These are phyloP conservation scores for Chlamydomonas sphaeroides DNA, from an alignment of 139 green algal species.

Conservation along the genomic window DNA sequence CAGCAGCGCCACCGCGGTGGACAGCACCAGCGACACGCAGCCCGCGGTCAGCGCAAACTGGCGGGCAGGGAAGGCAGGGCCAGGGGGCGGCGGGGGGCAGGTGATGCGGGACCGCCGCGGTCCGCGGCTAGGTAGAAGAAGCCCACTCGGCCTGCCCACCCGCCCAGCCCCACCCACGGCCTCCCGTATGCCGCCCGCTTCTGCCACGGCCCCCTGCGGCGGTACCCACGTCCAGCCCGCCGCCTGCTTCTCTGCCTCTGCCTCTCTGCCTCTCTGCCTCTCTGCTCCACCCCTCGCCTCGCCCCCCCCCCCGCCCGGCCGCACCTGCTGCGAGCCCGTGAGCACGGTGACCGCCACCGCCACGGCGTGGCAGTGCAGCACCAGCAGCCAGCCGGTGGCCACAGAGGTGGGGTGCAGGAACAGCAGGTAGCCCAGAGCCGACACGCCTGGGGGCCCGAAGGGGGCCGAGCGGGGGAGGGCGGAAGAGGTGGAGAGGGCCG, in stretches of 20 bases:
- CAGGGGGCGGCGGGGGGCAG: background rate
- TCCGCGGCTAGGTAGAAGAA: background rate
- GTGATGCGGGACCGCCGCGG: background rate
- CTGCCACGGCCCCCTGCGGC: no score
- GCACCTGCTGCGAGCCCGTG: background rate
- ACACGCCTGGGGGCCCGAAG: background rate
- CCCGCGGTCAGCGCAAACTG: background rate
- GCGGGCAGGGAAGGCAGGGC: background rate
- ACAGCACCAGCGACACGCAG: background rate
- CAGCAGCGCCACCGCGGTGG: background rate
- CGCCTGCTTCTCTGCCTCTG: background rate
- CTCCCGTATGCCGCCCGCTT: background rate
- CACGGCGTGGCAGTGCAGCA: slow-evolving; percentile 17
- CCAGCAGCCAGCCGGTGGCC: slow-evolving; percentile 32
- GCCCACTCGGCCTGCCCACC: background rate
- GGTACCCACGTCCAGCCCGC: background rate
- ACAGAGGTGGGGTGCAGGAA: slow-evolving; percentile 20
- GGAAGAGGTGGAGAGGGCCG: background rate
- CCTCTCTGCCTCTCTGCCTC: background rate
- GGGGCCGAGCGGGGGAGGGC: background rate
- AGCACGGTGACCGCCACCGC: background rate
- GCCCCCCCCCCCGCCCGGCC: background rate
- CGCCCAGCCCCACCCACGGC: no score
- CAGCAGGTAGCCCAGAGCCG: slow-evolving; percentile 28
- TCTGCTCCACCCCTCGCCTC: background rate